These are phyloP conservation scores for Aotearoamyces nothofagi DNA, from an alignment of 2,329 filamentous ascomycete species.

Conservation along the genomic window DNA sequence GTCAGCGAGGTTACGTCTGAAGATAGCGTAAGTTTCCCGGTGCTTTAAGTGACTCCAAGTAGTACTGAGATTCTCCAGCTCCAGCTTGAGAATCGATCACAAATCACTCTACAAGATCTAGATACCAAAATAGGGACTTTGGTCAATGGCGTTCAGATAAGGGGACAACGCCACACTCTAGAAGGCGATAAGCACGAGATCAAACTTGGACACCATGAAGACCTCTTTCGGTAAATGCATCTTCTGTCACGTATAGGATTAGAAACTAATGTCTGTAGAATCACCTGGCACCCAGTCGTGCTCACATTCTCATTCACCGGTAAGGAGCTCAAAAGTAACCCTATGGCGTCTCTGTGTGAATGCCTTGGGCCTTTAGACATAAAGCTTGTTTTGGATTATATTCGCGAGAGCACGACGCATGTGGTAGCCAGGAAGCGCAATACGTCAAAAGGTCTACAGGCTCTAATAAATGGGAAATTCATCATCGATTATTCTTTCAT, in stretches of 20 bases:
- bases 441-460: conserved; percentile 73
- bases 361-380: conserved; percentile 75
- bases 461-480: conserved; percentile 64
- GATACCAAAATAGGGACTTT: conserved; percentile 74
- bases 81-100: conserved; percentile 33
- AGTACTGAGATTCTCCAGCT: conserved; percentile 9
- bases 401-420: conserved; percentile 61
- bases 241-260: neutral
- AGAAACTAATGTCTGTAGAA: conserved; percentile 25
- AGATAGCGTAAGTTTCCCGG: conserved; percentile 42
- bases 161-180: conserved; percentile 43
- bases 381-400: conserved; percentile 65
- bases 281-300: conserved; percentile 69
- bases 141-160: conserved; percentile 59
- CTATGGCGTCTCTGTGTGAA: conserved; percentile 43
- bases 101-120: conserved; percentile 60
- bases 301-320: conserved; percentile 66
- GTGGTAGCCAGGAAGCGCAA: conserved; percentile 84
- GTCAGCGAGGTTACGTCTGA: conserved; percentile 50
- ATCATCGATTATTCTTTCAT: conserved; percentile 64
- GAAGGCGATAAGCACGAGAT: conserved; percentile 45
- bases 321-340: conserved; percentile 53
- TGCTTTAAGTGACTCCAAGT: neutral
- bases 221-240: conserved; percentile 39
- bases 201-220: conserved; percentile 54